Evolutionary conservation across 1,139 yeast species (phyloP).

Genomic region (Hansenula anomala): DNA sequence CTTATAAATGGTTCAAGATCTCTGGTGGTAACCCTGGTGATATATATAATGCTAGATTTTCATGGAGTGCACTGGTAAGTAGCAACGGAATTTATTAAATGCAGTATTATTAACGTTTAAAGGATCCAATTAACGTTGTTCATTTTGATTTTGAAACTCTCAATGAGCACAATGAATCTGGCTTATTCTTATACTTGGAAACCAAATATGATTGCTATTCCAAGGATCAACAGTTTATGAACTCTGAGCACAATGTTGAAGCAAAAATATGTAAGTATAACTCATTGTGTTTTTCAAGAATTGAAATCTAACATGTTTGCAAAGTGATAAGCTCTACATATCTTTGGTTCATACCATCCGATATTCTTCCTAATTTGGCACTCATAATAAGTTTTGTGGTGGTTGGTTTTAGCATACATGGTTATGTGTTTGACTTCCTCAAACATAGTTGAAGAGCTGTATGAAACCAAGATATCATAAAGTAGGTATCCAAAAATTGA

Average conservation of each 20-base stretch:
- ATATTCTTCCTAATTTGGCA: conserved; percentile 1
- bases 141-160: conserved; percentile 1
- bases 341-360: conserved; percentile 4
- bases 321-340: conserved; percentile 1
- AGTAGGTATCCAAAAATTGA: no score
- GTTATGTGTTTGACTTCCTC: neutral
- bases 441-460: neutral
- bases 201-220: conserved; percentile 13
- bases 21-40: neutral
- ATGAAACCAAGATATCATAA: no score
- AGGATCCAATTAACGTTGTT: conserved; percentile 5
- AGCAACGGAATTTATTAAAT: neutral
- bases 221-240: conserved; percentile 10
- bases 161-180: neutral
- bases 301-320: neutral
- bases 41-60: conserved; percentile 15
- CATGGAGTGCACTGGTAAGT: conserved; percentile 22
- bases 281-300: neutral
- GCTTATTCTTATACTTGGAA: conserved; percentile 7
- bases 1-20: neutral
- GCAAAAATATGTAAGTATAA: conserved; percentile 7
- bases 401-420: neutral
- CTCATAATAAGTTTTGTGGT: neutral
- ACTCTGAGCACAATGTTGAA: conserved; percentile 2
- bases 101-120: neutral